Evolutionary conservation across 1,139 yeast genomes (phyloP).

Genomic region (Lodderomyces orthopsilosis): DNA sequence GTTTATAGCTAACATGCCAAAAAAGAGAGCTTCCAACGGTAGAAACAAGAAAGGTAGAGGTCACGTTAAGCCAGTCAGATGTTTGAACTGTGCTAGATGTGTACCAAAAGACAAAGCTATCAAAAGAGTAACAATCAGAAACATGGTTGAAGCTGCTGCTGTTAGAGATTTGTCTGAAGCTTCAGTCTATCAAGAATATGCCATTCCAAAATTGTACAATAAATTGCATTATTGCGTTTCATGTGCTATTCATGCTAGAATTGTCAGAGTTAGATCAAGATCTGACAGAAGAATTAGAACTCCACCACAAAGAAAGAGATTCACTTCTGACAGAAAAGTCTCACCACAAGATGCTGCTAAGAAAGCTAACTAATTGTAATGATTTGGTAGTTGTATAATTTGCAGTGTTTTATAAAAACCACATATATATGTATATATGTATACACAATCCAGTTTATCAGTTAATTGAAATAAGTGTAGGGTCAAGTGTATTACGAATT

Average conservation of each 20-base stretch:
- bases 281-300: constrained; percentile 97
- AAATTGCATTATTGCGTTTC: constrained; percentile 99
- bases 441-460: neutral
- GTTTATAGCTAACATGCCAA: constrained; percentile 70
- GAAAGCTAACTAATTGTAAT: constrained; percentile 55
- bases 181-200: constrained; percentile 98
- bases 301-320: constrained; percentile 99
- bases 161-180: constrained; percentile 99
- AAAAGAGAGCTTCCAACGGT: constrained; percentile 99
- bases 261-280: constrained; percentile 99
- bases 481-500: too few relatives aligned
- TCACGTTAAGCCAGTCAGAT: constrained; percentile 99
- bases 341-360: constrained; percentile 98
- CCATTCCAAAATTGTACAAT: constrained; percentile 99
- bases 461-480: neutral
- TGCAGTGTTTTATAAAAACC: neutral
- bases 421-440: neutral
- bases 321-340: constrained; percentile 94
- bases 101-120: constrained; percentile 99
- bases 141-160: constrained; percentile 99
- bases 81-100: constrained; percentile 99
- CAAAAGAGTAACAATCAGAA: constrained; percentile 99
- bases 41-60: constrained; percentile 99
- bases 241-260: constrained; percentile 99
- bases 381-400: neutral